Base-by-base conservation (phyloP, 495 filamentous ascomycete species). In the Xylaria acuta region DNA sequence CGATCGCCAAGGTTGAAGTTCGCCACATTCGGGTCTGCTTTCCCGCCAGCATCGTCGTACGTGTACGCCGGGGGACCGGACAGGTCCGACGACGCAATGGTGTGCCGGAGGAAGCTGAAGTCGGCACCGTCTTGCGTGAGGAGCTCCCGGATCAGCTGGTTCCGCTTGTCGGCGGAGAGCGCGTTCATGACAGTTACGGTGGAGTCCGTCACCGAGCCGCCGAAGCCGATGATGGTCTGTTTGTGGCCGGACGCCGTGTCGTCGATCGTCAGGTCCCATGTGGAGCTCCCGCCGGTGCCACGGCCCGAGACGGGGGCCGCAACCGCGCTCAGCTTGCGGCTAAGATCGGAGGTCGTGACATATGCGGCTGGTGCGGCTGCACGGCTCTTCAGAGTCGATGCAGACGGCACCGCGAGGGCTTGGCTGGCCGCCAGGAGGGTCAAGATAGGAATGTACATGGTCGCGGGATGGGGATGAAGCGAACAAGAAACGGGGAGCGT, bases 121-220 rank as follows among this genome's bases (percentile, higher is more conserved):
- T 82, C 82, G 41, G 84, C 86, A 18, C 87, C 87, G 7, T 77
- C 76, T 18, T 77, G 66, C 9, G 84, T 84, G 78, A 88, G 77
- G 20, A 89, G 75, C 41, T 86, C 81, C 51, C 84, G 78, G 30
- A 88, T 78, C 1, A 88, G 79, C 64, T 83, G 74, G 56, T 78
- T 75, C 18, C 82, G 80, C 11, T 75, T 81, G 58, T 79, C 75
- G 30, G 80, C 74, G 16, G 81, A 65, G 5, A 89, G 78, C 0
- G 79, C 80, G 63, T 86, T 84, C 79, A 89, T 84, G 8, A 85
- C 82, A 32, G 81, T 79, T 5, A 89, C 87, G 5, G 87, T 88
- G 11, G 86, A 84, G 72, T 89, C 87, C 25, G 87, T 89, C 45
- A 88, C 85, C 8, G 87, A 82, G 43, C 84, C 86, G 32, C 87